A percentile compares a stretch with the other conserved stretches of the same genome.
phyloP scores from a whole-genome alignment of 106 monocot genomes.

The Dendrobium huoshanense region DNA sequence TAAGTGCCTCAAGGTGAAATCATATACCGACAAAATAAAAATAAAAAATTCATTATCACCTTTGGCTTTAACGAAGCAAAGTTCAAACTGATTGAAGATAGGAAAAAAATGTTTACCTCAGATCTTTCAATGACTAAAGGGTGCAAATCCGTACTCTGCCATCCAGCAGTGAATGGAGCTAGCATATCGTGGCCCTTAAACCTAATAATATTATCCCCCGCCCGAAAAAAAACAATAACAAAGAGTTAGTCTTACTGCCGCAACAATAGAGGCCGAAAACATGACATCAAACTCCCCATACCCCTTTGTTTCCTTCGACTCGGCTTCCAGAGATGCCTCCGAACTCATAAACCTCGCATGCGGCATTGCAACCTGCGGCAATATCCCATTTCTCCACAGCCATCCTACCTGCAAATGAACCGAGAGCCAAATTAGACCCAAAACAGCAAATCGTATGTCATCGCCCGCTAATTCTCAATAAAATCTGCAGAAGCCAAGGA shows the following conservation, averaged over 20 bases:
- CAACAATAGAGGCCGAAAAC: neutral
- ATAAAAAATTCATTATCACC: neutral
- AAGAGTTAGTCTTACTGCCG: neutral
- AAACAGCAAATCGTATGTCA: neutral
- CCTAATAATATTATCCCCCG: slow-evolving; percentile 22
- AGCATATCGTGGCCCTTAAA: slow-evolving; percentile 95
- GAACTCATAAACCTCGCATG: slow-evolving; percentile 10
- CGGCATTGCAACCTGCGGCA: slow-evolving; percentile 3
- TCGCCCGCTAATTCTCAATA: neutral
- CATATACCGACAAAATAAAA: neutral
- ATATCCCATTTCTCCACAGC: neutral
- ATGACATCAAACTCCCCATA: slow-evolving; percentile 7
- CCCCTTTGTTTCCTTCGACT: slow-evolving; percentile 6
- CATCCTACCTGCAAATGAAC: slow-evolving; percentile 2
- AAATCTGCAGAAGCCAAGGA: neutral
- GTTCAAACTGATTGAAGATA: neutral
- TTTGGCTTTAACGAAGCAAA: neutral
- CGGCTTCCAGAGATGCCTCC: slow-evolving; percentile 17
- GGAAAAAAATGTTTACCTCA: slow-evolving; percentile 33
- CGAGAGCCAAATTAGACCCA: neutral
- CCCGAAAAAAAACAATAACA: neutral
- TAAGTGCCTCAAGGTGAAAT: neutral
- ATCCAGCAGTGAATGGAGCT: slow-evolving; percentile 98
- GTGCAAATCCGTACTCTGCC: slow-evolving; percentile 79
- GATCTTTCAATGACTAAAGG: slow-evolving; percentile 88